phyloP scores from a whole-genome alignment of 2,329 filamentous ascomycete genomes.

The Pseudonectria buxi region DNA sequence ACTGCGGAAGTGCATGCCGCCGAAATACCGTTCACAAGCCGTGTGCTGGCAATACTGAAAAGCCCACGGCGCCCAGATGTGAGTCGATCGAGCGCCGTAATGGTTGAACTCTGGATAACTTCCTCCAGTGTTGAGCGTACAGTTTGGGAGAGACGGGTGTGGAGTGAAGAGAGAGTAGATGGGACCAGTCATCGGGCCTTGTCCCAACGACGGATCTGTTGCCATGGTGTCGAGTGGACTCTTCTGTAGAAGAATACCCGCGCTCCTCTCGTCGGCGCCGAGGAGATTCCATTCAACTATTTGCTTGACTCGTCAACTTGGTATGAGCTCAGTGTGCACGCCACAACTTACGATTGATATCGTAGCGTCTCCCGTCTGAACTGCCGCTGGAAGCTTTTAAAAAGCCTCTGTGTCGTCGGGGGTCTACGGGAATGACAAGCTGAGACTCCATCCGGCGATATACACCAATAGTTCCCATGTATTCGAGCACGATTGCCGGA shows the following conservation, averaged over 20 bases:
- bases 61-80: constrained; percentile 13
- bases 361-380: too few species aligned
- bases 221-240: constrained; percentile 10
- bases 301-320: too few species aligned
- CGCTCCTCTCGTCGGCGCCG: constrained; percentile 5
- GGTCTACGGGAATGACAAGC: constrained; percentile 11
- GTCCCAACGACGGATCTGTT: background rate
- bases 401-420: constrained; percentile 1
- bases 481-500: constrained; percentile 15
- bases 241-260: constrained; percentile 12
- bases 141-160: background rate
- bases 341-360: too few species aligned
- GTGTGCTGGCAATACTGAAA: constrained; percentile 9
- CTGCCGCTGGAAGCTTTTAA: background rate
- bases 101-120: constrained; percentile 12
- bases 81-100: constrained; percentile 8
- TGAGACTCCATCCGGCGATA: constrained; percentile 15
- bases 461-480: constrained; percentile 9
- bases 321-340: too few species aligned
- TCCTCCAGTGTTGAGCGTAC: constrained; percentile 1
- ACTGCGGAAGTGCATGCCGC: constrained; percentile 15
- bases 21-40: constrained; percentile 7
- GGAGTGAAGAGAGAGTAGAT: constrained; percentile 12
- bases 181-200: constrained; percentile 8
- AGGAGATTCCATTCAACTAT: constrained; percentile 1